phyloP scores from a whole-genome alignment of 306 rosid species.

The Medicago truncatula region MtrunA17r5.0-ANR NC_053043.1:17810501-17811000 shows the following conservation, averaged over 20 bases:
- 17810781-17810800: neutral
- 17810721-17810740: neutral
- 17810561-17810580: slow-evolving; percentile 70
- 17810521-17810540: slow-evolving; percentile 75
- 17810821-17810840: neutral
- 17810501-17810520: slow-evolving; percentile 81
- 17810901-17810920: neutral
- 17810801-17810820: neutral
- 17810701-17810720: slow-evolving; percentile 23
- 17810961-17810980: slow-evolving; percentile 5
- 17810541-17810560: slow-evolving; percentile 89
- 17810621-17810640: slow-evolving; percentile 95
- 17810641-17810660: slow-evolving; percentile 79
- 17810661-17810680: slow-evolving; percentile 47
- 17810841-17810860: neutral
- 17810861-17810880: neutral
- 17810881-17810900: neutral
- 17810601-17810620: slow-evolving; percentile 88
- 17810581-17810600: slow-evolving; percentile 86
- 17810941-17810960: slow-evolving; percentile 4
- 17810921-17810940: neutral
- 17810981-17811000: slow-evolving; percentile 82
- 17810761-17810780: neutral
- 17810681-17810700: slow-evolving; percentile 93
- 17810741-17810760: neutral